Percentiles rank a stretch among this genome's conserved stretches.
These are phyloP conservation scores for Erythrophleum fordii DNA, from an alignment of 306 rosid genomes.

Conservation along the genomic window DNA sequence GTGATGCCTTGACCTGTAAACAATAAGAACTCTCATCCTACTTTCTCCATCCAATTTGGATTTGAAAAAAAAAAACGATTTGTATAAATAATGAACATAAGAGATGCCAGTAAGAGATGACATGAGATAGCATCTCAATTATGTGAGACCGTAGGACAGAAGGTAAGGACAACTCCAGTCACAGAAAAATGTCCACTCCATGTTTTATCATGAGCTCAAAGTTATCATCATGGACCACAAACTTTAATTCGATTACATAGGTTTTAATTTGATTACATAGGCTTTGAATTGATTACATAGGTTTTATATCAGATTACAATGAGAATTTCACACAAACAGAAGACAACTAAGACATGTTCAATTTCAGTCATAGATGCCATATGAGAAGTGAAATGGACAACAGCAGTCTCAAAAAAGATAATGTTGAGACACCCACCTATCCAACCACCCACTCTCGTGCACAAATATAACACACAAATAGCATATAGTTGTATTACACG, in stretches of 20 bases:
- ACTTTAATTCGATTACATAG: slow-evolving; percentile 12
- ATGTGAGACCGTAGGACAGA: slow-evolving; percentile 5
- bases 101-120: neutral
- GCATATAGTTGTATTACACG: neutral
- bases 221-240: slow-evolving; percentile 5
- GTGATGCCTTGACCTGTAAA: slow-evolving; percentile 76
- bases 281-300: neutral
- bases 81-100: neutral
- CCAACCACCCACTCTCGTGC: neutral
- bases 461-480: neutral
- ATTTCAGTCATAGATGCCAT: neutral
- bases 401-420: neutral
- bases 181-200: neutral
- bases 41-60: slow-evolving; percentile 12
- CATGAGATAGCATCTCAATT: neutral
- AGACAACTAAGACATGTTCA: neutral
- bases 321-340: neutral
- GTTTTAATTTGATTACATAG: neutral
- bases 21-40: slow-evolving; percentile 33
- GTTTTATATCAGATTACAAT: neutral
- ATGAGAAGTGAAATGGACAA: slow-evolving; percentile 6
- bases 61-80: neutral
- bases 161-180: slow-evolving; percentile 6
- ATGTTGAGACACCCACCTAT: neutral
- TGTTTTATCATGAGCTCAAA: slow-evolving; percentile 15